These are phyloP conservation scores for Aspergillus bertholletiae DNA, from an alignment of 495 filamentous ascomycete species.

Conservation along the genomic window DNA sequence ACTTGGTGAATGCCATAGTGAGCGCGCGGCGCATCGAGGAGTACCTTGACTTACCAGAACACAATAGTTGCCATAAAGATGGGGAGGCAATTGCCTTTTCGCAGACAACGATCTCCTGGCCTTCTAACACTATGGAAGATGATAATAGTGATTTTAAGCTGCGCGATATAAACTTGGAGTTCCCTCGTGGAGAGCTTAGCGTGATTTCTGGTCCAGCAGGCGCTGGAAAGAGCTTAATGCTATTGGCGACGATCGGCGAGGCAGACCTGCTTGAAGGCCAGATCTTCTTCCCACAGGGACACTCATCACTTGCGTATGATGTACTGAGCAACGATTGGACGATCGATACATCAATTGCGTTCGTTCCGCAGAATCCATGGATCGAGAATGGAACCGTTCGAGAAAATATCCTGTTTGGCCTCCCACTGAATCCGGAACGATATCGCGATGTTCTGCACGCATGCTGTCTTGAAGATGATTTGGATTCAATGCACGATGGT, in stretches of 20 bases:
- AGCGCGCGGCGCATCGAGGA: constrained; percentile 61
- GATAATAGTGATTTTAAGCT: constrained; percentile 51
- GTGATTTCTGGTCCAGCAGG: constrained; percentile 58
- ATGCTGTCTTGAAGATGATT: constrained; percentile 70
- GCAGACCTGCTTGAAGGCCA: constrained; percentile 46
- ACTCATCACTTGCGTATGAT: constrained; percentile 16
- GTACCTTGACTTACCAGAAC: constrained; percentile 61
- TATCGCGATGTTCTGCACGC: constrained; percentile 64
- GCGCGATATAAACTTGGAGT: constrained; percentile 56
- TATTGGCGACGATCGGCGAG: constrained; percentile 61
- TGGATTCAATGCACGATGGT: constrained; percentile 69
- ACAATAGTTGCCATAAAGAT: constrained; percentile 40
- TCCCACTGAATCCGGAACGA: constrained; percentile 60
- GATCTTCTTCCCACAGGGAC: constrained; percentile 41
- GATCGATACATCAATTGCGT: constrained; percentile 59
- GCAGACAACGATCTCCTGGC: constrained; percentile 68
- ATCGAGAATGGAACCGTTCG: constrained; percentile 78
- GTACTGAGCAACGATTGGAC: constrained; percentile 37
- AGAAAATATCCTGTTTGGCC: constrained; percentile 70
- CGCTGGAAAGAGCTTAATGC: constrained; percentile 61
- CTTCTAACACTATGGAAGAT: constrained; percentile 43
- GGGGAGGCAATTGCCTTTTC: constrained; percentile 51
- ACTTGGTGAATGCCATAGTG: constrained; percentile 58
- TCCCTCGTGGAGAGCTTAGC: constrained; percentile 66
- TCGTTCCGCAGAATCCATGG: constrained; percentile 81